Evolutionary conservation across 768 basidiomycete species (phyloP).

Genomic region (Candolleomyces eurysporus): DNA sequence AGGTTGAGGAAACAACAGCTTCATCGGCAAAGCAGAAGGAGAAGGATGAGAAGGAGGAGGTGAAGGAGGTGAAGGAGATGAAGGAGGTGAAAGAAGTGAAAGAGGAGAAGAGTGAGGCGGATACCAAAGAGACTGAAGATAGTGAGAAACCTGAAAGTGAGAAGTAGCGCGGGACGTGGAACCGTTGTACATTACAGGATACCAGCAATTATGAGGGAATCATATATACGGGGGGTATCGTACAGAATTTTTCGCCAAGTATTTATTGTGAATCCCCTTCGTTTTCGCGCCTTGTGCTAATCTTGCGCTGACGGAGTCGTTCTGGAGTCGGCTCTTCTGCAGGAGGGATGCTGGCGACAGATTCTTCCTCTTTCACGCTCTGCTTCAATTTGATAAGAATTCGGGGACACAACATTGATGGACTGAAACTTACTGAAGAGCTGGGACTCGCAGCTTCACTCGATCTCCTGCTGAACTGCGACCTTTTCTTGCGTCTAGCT

Average conservation of each 20-base stretch:
- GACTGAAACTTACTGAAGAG: neutral
- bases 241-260: neutral
- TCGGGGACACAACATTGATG: too few species aligned
- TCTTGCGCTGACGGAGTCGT: conserved; percentile 7
- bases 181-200: neutral
- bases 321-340: conserved; percentile 5
- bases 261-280: conserved; percentile 1
- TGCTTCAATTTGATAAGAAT: neutral
- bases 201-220: neutral
- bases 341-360: conserved; percentile 1
- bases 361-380: conserved; percentile 6
- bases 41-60: conserved; percentile 1
- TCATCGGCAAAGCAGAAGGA: conserved; percentile 3
- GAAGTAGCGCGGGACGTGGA: neutral
- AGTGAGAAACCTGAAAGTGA: too few species aligned
- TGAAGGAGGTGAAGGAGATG: conserved; percentile 9
- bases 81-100: conserved; percentile 6
- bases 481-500: neutral
- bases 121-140: neutral
- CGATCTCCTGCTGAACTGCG: neutral
- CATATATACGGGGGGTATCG: neutral
- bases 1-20: neutral
- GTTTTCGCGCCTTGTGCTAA: conserved; percentile 6
- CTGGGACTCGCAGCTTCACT: neutral
- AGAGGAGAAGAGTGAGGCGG: conserved; percentile 2